Conservation (phyloP, 768 basidiomycete species). For the Pleurotus eryngii region DNA sequence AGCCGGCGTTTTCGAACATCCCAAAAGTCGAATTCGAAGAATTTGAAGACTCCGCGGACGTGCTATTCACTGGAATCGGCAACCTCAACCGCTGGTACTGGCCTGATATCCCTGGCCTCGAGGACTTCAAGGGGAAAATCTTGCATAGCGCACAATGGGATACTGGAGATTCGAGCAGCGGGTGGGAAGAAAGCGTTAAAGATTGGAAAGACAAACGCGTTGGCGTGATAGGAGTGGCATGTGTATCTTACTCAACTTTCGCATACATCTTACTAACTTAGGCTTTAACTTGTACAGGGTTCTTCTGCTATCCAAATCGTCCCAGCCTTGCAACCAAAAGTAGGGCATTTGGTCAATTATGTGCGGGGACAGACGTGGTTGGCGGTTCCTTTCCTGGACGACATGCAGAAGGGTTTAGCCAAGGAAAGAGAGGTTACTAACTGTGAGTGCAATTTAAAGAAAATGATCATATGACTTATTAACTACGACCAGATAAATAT, state of each 20-base stretch:
- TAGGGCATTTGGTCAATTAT: conserved; percentile 47
- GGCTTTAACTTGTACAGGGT: conserved; percentile 31
- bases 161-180: conserved; percentile 20
- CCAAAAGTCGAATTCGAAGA: conserved; percentile 32
- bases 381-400: conserved; percentile 39
- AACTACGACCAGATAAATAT: conserved; percentile 36
- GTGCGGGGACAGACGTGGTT: conserved; percentile 63
- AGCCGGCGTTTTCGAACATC: background rate
- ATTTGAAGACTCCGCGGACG: conserved; percentile 52
- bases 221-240: conserved; percentile 59
- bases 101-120: conserved; percentile 61
- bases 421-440: conserved; percentile 37
- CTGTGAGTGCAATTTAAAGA: conserved; percentile 27
- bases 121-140: conserved; percentile 52
- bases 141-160: conserved; percentile 68
- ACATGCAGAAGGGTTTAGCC: conserved; percentile 35
- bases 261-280: too few relatives aligned
- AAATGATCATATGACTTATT: background rate
- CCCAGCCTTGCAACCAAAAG: conserved; percentile 51
- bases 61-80: conserved; percentile 56
- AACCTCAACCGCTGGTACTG: conserved; percentile 57
- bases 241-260: conserved; percentile 14
- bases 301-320: conserved; percentile 64
- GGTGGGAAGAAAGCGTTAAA: conserved; percentile 21
- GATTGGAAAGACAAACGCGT: conserved; percentile 52